Evolutionary conservation across 2,329 filamentous ascomycete species (phyloP), one percentile per base, ranked within the genome.

Genomic region (Trichoderma oligosporum): DNA sequence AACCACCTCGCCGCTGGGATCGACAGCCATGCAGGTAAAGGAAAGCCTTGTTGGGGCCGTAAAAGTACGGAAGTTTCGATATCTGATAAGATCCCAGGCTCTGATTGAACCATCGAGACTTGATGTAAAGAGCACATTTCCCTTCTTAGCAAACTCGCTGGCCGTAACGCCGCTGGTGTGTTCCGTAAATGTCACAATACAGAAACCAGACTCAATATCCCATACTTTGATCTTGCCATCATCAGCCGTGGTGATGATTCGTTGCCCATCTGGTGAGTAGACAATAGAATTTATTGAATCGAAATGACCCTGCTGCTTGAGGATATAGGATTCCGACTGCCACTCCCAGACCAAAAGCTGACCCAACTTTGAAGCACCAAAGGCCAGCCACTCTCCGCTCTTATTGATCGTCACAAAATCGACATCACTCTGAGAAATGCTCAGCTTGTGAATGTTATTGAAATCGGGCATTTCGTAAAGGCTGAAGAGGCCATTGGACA

Each of bases 261-360:
- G 86, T 67, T 96, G 90, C 4, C 94, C 93, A 67, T 97, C 93
- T 0, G 94, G 92, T 4, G 94, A 93, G 73, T 97, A 99, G 7
- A 89, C 87, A 4, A 99, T 79, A 0, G 91, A 83, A 72, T 97
- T 97, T 83, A 97, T 92, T 2, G 91, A 88, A 70, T 99, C 94
- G 63, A 96, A 92, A 73, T 99, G 94, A 0, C 93, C 94, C 72
- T 97, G 94, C 69, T 99, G 94, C 74, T 99, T 99, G 46, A 99
- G 78, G 58, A 99, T 95, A 72, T 99, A 99, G 5, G 93, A 97
- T 73, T 99, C 95, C 0, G 94, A 99, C 70, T 97, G 93, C 92
- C 95, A 99, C 71, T 99, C 94, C 94, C 94, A 99, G 4, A 99
- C 94, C 4, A 99, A 77, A n/a, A 99, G 79, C 70, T 99, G 94